Evolutionary conservation across 768 basidiomycete genomes (phyloP), one percentile per base, ranked within the genome.

Genomic region (Tricholoma flavovirens): DNA sequence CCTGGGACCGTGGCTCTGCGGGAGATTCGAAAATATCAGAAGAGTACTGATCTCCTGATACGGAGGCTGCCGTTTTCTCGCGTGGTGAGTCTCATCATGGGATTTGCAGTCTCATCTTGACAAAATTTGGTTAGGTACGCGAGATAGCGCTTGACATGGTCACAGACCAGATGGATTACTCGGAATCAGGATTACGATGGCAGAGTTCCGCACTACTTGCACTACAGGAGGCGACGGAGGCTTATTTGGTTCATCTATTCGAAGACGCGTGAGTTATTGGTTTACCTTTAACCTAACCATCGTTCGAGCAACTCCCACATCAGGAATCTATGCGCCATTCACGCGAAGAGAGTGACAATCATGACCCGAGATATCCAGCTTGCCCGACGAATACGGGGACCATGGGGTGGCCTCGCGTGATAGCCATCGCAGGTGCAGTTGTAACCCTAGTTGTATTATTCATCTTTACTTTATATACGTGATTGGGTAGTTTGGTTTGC

Each of bases 291-390:
- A 15, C 40, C 0, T 32, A 30, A 12, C 21, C 42, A 5, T 53
- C 36, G 43, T 22, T 56, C 30, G 56, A 30, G 57, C 43, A 46
- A 19, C 36, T 48, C 19, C n/a, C 46, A 12, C 51, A 58, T 19
- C 59, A 97, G 94, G 42, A 97, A 98, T 69, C 76, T 97, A 32
- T 99, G 97, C 66, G 95, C 96, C 5, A 90, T 99, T 61, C 96
- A 98, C 66, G 96, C 96, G 14, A 98, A 96, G 72, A 87, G 96
- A 64, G 96, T 98, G 4, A 99, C 96, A 5, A 87, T 98, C 63
- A 98, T 98, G 95, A 93, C 93, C 55, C 82, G 88, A 51, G 97
- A 99, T 64, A 95, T 99, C 56, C 96, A 98, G 65, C 86, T 99
- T 52, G 97, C 97, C 21, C 81, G 97, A 54, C 83, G 97, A 60